Base-by-base conservation (phyloP, 1,284 basidiomycete genomes). In the Melampsora occidentalis region DNA sequence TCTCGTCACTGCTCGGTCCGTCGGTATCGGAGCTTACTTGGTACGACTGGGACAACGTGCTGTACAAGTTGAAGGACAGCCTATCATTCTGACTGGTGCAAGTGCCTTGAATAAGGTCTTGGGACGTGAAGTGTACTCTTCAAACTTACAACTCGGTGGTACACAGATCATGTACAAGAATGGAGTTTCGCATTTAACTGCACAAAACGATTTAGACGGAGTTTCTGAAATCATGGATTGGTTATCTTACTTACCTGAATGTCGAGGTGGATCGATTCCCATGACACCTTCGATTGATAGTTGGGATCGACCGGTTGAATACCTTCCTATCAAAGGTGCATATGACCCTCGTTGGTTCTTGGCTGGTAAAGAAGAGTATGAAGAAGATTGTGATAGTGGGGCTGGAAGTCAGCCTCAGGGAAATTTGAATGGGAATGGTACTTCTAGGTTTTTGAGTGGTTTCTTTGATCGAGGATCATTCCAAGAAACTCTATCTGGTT, bases 341-440 rank as follows among this genome's bases (percentile, higher is more conserved):
- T 99, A 99, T 84, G 96, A 99, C 83, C 97, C 97, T 20, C 89
- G 97, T 79, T 97, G 94, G 93, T 93, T 99, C 86, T 91, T 99
- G 79, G 92, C 91, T 82, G 97, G 97, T 80, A 95, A 94, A 86
- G 83, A 85, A 65, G 95, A 96, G 81, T 94, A 97, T 79, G 86
- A 86, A n/a, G 84, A 85, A 73, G 85, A 84, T 42, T n/a, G 39
- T 12, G 53, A 57, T 57, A n/a, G 53, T n/a, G 28, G 53, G 5
- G 71, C 42, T 42, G 57, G 65, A 2, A 63, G 53, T 57, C 20
- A 20, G 14, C 53, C 53, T 22, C n/a, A n/a, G 53, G 20, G 10
- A 22, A 5, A 28, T 9, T 16, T 57, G n/a, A 57, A 57, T n/a
- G 53, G 18, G 14, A 57, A 57, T 57, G 59, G 66, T 10, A 87